Percentiles rank a stretch among this genome's conserved stretches.
phyloP scores from a whole-genome alignment of 345 rosid species.

The Camelina neglecta region DNA sequence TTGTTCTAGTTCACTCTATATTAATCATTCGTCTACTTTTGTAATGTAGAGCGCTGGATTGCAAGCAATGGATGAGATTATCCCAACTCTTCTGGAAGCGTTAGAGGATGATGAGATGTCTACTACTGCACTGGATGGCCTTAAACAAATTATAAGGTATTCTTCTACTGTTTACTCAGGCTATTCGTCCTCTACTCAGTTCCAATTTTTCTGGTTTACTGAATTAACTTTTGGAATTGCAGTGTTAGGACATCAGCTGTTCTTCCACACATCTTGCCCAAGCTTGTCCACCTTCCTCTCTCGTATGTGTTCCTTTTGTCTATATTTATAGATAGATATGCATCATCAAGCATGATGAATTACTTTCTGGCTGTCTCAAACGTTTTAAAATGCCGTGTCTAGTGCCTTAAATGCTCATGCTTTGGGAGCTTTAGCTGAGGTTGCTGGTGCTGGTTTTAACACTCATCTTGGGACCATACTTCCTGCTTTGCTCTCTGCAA shows the following conservation, averaged over 20 bases:
- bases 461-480: constrained; percentile 86
- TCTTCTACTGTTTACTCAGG: constrained; percentile 17
- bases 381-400: constrained; percentile 36
- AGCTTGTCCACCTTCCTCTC: constrained; percentile 87
- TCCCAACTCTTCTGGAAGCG: constrained; percentile 91
- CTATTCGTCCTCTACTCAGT: constrained; percentile 4
- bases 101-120: constrained; percentile 91
- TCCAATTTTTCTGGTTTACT: constrained; percentile 27
- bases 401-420: constrained; percentile 99
- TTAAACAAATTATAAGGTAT: constrained; percentile 93
- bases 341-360: constrained; percentile 8
- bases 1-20: constrained; percentile 8
- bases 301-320: constrained; percentile 67
- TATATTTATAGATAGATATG: constrained; percentile 7
- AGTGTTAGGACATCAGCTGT: constrained; percentile 99
- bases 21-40: constrained; percentile 7
- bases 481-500: constrained; percentile 89
- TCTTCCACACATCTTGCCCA: constrained; percentile 96
- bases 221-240: constrained; percentile 44
- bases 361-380: constrained; percentile 17
- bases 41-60: constrained; percentile 88
- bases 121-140: constrained; percentile 94
- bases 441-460: constrained; percentile 93
- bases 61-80: constrained; percentile 99
- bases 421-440: constrained; percentile 95